phyloP scores from a whole-genome alignment of 1,284 basidiomycete genomes.

The Paramarasmius palmivorus region DNA sequence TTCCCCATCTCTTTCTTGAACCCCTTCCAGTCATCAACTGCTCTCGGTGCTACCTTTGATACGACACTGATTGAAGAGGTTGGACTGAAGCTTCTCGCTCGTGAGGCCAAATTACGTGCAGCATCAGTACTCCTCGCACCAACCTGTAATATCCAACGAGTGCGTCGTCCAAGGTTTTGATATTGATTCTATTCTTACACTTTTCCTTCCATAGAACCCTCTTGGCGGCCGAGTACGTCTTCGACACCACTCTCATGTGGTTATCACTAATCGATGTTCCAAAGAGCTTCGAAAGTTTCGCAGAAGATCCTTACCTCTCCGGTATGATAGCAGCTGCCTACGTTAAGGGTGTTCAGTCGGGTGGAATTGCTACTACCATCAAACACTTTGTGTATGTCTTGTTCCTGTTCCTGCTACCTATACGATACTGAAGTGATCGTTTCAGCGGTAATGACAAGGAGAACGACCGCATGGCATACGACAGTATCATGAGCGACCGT shows the following conservation, averaged over 20 bases:
- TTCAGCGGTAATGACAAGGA: conserved; percentile 71
- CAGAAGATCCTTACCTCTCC: conserved; percentile 77
- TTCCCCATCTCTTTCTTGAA: not conserved
- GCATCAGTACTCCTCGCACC: conserved; percentile 75
- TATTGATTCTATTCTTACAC: conserved; percentile 4
- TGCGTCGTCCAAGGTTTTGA: conserved; percentile 22
- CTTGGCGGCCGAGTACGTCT: conserved; percentile 65
- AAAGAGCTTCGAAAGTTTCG: conserved; percentile 75
- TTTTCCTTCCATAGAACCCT: conserved; percentile 46
- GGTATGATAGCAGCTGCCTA: conserved; percentile 74
- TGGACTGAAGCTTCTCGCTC: conserved; percentile 65
- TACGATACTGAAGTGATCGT: not conserved
- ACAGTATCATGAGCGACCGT: conserved; percentile 63
- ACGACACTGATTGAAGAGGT: conserved; percentile 61
- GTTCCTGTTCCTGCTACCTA: conserved; percentile 7
- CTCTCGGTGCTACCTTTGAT: conserved; percentile 76
- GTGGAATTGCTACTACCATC: conserved; percentile 71
- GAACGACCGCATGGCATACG: conserved; percentile 64
- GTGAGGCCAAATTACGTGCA: conserved; percentile 69
- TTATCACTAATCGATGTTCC: conserved; percentile 22
- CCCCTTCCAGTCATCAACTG: conserved; percentile 52
- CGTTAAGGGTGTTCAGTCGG: conserved; percentile 70
- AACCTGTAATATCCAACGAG: conserved; percentile 80
- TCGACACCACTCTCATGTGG: not conserved
- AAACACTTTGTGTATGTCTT: conserved; percentile 68